A percentile compares a stretch with the other conserved stretches of the same genome.
Conservation (phyloP, 495 filamentous ascomycete genomes). For the Penicillium subrubescens region DNA sequence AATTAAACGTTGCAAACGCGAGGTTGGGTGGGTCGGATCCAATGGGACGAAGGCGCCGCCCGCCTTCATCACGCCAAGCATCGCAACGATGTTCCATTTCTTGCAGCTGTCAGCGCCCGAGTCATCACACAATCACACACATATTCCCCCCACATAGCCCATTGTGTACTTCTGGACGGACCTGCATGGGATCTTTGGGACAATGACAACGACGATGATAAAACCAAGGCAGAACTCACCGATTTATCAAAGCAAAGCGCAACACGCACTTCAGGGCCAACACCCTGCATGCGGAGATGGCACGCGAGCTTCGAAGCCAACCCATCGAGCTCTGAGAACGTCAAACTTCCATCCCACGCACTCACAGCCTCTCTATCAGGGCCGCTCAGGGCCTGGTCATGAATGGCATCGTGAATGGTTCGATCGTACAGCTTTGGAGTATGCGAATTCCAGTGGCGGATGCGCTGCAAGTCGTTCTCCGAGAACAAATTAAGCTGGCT, state of each 20-base stretch:
- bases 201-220: neutral
- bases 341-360: constrained; percentile 63
- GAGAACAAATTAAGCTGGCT: constrained; percentile 41
- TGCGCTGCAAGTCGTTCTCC: constrained; percentile 42
- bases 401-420: constrained; percentile 56
- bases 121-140: neutral
- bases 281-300: constrained; percentile 47
- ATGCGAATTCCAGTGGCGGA: constrained; percentile 43
- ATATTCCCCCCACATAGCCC: neutral
- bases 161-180: neutral
- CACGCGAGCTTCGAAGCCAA: constrained; percentile 50
- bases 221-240: constrained; percentile 29
- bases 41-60: constrained; percentile 62
- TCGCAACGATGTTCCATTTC: constrained; percentile 58
- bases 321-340: constrained; percentile 54
- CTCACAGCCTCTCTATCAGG: constrained; percentile 51
- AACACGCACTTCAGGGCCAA: constrained; percentile 51
- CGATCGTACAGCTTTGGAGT: constrained; percentile 38
- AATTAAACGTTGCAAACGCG: constrained; percentile 50
- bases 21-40: constrained; percentile 56
- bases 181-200: neutral
- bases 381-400: constrained; percentile 38
- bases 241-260: constrained; percentile 62
- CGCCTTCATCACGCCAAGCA: constrained; percentile 60
- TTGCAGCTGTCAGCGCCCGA: constrained; percentile 20